Evolutionary conservation across 192 early-diverging fungal genomes (phyloP), one percentile per base, ranked within the genome.

Genomic region (Rhizophlyctis rosea): DNA sequence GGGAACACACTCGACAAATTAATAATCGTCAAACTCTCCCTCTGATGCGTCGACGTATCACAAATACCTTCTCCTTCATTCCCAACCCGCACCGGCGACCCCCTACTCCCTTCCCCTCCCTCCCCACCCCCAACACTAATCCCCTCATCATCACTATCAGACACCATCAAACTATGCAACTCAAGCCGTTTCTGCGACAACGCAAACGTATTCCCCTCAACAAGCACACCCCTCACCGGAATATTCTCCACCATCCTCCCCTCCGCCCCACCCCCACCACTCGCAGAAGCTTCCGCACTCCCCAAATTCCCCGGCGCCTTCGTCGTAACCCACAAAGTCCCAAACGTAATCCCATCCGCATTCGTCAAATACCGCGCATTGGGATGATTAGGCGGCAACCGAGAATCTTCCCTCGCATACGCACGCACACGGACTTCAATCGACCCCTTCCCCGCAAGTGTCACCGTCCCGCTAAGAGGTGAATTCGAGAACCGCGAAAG

Each of bases 401-500:
- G 73, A 1, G 74, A 71, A 13, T 74, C 67, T 64, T 89, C 89
- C 62, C 74, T 81, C 0, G 88, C 81, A 66, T 77, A 83, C 2
- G 83, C 86, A 16, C 87, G 76, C 16, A 85, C 77, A 35, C 69
- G 53, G 9, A 92, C 80, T 61, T 93, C 92, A 7, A 90, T 83
- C 34, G 74, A 75, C 0, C 84, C 86, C 39, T 81, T 73, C 2
- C 89, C 77, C 16, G 78, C 78, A 52, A 93, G 70, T 0, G 89
- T 72, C 16, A 92, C 76, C 4, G 75, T 76, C 5, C 88, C 87
- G 3, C 77, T 78, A 29, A 91, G 74, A 3, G 90, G 88, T 1
- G 92, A 89, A 71, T 90, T 94, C 3, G 89, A 87, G 57, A 87
- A 90, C 9, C 92, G 74, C 3, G 90, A 93, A 0, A 94, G 59